These are phyloP conservation scores for Vairimorpha ceranae DNA, from an alignment of 371 early-diverging fungal genomes.

Conservation along the genomic window DNA sequence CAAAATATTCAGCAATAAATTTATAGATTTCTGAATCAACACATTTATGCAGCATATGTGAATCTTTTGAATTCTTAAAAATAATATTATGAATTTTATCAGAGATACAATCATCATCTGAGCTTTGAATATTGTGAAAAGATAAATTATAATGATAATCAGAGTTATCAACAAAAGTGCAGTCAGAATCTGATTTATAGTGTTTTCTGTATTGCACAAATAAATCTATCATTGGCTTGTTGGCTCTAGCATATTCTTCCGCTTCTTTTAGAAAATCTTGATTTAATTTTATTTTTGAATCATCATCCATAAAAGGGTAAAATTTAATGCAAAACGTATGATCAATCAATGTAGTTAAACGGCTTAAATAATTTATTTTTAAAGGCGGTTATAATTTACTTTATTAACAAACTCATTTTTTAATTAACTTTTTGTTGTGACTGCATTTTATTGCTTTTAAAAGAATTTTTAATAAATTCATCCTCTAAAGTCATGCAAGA, in stretches of 20 bases:
- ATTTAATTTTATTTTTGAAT: background rate
- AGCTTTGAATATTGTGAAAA: background rate
- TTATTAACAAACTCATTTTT: too few species aligned
- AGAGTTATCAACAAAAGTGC: too few species aligned
- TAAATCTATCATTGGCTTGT: background rate
- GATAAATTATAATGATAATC: too few species aligned
- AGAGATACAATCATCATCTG: background rate
- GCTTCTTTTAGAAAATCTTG: background rate
- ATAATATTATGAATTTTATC: background rate
- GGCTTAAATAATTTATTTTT: too few species aligned
- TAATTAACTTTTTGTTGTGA: too few species aligned
- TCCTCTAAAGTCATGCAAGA: too few species aligned
- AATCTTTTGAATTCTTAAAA: background rate
- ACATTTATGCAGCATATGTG: background rate
- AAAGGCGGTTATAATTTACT: too few species aligned
- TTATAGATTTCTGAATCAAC: slow-evolving; percentile 2
- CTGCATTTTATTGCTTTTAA: too few species aligned
- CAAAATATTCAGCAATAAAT: slow-evolving; percentile 1
- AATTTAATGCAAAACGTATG: background rate
- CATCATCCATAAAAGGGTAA: background rate
- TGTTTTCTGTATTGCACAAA: background rate
- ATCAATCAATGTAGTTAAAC: too few species aligned
- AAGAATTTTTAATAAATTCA: too few species aligned
- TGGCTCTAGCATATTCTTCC: background rate
- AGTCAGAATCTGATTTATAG: too few species aligned